These are phyloP conservation scores for Abelmoschus esculentus DNA, from an alignment of 345 rosid species.

Conservation along the genomic window DNA sequence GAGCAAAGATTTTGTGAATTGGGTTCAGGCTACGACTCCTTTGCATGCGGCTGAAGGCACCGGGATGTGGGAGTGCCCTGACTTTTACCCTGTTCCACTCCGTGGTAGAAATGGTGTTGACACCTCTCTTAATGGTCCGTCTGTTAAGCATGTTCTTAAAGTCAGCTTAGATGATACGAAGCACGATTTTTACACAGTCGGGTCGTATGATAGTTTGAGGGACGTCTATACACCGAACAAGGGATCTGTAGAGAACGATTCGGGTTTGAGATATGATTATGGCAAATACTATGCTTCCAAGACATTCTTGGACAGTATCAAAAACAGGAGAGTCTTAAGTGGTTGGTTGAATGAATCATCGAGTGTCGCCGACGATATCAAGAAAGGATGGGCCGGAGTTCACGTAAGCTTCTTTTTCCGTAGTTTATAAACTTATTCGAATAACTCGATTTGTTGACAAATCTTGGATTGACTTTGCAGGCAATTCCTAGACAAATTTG, in stretches of 20 bases:
- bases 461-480: constrained; percentile 22
- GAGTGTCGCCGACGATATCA: constrained; percentile 18
- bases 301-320: constrained; percentile 44
- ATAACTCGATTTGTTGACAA: not conserved
- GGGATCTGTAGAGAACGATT: constrained; percentile 27
- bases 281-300: constrained; percentile 79
- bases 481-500: constrained; percentile 51
- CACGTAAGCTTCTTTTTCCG: constrained; percentile 19
- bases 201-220: constrained; percentile 29
- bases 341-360: constrained; percentile 53
- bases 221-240: constrained; percentile 37
- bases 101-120: constrained; percentile 37
- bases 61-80: constrained; percentile 22
- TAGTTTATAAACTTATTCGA: no score
- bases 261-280: constrained; percentile 56
- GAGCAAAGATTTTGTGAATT: constrained; percentile 19
- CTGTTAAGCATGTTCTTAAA: constrained; percentile 52
- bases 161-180: constrained; percentile 38
- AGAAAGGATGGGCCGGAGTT: constrained; percentile 50
- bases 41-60: not conserved
- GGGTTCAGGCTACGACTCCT: not conserved
- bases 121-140: constrained; percentile 23
- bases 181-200: constrained; percentile 52
- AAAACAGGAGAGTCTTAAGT: constrained; percentile 43
- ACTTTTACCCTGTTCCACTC: constrained; percentile 24